A percentile compares a stretch with the other conserved stretches of the same genome.
Evolutionary conservation across 768 basidiomycete species (phyloP).

Genomic region (Psilocybe tampanensis): DNA sequence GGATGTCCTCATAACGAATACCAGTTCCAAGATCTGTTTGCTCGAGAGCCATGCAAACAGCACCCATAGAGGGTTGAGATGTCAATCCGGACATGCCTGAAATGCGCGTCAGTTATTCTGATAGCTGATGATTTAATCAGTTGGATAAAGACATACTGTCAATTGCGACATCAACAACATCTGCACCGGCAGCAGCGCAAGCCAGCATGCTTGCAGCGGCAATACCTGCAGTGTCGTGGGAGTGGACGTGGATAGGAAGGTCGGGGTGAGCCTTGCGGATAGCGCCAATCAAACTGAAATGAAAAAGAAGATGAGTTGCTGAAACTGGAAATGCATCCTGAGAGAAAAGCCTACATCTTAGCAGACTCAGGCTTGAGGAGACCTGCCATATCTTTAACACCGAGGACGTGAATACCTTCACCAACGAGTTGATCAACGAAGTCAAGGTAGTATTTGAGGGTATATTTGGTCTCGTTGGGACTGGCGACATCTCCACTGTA

Average conservation of each 20-base stretch:
- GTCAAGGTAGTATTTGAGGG: conserved; percentile 95
- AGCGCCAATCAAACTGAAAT: conserved; percentile 84
- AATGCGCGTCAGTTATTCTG: conserved; percentile 4
- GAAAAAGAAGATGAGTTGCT: conserved; percentile 5
- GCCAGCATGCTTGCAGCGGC: conserved; percentile 98
- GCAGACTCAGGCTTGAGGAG: conserved; percentile 94
- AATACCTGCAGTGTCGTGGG: conserved; percentile 99
- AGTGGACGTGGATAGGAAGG: conserved; percentile 98
- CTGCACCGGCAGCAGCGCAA: conserved; percentile 94
- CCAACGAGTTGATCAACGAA: conserved; percentile 91
- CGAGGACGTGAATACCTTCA: conserved; percentile 95
- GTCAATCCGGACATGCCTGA: conserved; percentile 97
- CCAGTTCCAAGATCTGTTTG: conserved; percentile 94
- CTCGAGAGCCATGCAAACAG: conserved; percentile 91
- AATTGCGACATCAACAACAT: conserved; percentile 97
- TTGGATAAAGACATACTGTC: conserved; percentile 67
- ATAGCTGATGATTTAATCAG: neutral
- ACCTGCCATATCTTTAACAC: conserved; percentile 99
- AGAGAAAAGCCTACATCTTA: conserved; percentile 59
- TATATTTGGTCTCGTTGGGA: conserved; percentile 96
- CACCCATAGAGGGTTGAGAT: conserved; percentile 99
- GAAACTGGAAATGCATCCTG: neutral
- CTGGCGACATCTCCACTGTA: conserved; percentile 98
- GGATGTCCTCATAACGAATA: conserved; percentile 95
- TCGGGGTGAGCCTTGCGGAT: conserved; percentile 97